phyloP scores from a whole-genome alignment of 495 filamentous ascomycete species.

The Rhypophila decipiens region DNA sequence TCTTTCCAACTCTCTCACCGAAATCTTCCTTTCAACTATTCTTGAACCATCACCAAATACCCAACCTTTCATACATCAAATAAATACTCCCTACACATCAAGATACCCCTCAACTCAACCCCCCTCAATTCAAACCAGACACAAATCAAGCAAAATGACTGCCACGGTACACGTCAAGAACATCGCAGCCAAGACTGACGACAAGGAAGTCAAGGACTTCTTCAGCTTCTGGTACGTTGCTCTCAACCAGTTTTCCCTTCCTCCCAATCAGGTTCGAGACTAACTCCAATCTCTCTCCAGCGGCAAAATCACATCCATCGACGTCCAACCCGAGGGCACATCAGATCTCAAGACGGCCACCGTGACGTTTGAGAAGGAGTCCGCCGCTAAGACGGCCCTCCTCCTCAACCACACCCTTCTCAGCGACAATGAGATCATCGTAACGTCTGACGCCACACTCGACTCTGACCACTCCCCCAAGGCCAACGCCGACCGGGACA shows the following conservation, averaged over 20 bases:
- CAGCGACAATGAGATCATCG: slow-evolving; percentile 71
- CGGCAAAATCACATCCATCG: slow-evolving; percentile 82
- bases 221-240: slow-evolving; percentile 90
- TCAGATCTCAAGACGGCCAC: slow-evolving; percentile 67
- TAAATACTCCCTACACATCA: neutral
- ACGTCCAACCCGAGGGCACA: slow-evolving; percentile 62
- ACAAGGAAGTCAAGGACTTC: slow-evolving; percentile 92
- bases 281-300: slow-evolving; percentile 40
- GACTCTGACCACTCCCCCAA: slow-evolving; percentile 42
- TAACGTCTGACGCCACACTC: slow-evolving; percentile 47
- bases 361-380: slow-evolving; percentile 93
- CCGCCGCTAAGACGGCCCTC: slow-evolving; percentile 90
- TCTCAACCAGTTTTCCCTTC: slow-evolving; percentile 2
- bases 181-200: slow-evolving; percentile 70
- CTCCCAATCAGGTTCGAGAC: neutral
- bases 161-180: slow-evolving; percentile 59
- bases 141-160: slow-evolving; percentile 15
- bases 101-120: slow-evolving; percentile 3
- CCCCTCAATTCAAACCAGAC: slow-evolving; percentile 5
- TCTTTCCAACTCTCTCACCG: too few species aligned
- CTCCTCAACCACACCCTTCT: slow-evolving; percentile 95
- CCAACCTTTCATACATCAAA: neutral
- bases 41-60: neutral
- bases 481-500: slow-evolving; percentile 47
- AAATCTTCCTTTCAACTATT: neutral